Conservation (phyloP, 1,284 basidiomycete genomes). For the Microbotryum intermedium region DNA sequence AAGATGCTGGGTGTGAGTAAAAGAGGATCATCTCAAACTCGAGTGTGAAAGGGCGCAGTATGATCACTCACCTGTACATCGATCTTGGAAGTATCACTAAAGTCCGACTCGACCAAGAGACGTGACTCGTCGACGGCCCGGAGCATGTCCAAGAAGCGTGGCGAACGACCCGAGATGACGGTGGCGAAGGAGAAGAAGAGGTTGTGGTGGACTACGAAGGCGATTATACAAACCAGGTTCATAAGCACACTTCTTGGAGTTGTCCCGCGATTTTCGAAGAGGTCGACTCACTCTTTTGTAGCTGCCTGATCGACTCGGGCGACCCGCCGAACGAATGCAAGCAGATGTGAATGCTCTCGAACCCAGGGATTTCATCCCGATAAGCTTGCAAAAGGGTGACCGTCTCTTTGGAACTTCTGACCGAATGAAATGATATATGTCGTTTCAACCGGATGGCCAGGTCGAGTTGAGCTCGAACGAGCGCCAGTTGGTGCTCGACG, state of each 20-base stretch:
- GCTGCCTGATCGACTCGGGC: constrained; percentile 17
- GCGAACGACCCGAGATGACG: constrained; percentile 60
- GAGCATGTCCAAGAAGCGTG: constrained; percentile 53
- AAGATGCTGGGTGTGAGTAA: not conserved
- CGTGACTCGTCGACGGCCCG: constrained; percentile 51
- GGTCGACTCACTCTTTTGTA: constrained; percentile 16
- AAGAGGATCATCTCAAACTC: not conserved
- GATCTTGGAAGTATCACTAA: constrained; percentile 8
- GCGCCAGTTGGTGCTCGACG: constrained; percentile 58
- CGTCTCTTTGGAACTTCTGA: constrained; percentile 59
- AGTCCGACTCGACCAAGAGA: constrained; percentile 67
- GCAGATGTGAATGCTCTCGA: constrained; percentile 17
- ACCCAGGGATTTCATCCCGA: constrained; percentile 6
- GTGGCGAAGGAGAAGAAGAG: constrained; percentile 68
- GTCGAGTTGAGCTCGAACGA: constrained; percentile 65
- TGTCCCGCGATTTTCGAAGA: not conserved
- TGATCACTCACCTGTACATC: constrained; percentile 13
- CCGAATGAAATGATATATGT: constrained; percentile 69
- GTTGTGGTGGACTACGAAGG: constrained; percentile 56
- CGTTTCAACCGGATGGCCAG: constrained; percentile 61
- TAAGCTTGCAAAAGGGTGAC: constrained; percentile 47
- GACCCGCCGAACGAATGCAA: constrained; percentile 25
- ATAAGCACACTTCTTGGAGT: too few relatives aligned
- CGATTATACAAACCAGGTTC: too few relatives aligned
- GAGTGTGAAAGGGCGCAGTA: not conserved